Base-by-base conservation (phyloP, 208 protist genomes). In the Blechomonas ayalai region DNA sequence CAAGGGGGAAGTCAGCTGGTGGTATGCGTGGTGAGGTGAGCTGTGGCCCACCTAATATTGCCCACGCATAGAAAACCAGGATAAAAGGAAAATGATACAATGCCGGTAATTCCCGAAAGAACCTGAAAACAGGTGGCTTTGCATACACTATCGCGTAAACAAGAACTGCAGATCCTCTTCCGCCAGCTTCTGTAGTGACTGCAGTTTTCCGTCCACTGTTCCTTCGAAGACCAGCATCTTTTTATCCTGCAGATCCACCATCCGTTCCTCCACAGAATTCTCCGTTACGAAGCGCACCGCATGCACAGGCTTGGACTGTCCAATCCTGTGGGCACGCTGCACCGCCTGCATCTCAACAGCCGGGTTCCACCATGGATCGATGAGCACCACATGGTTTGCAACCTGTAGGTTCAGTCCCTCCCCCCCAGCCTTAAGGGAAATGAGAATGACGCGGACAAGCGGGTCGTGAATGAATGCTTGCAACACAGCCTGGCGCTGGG, bases 391-490 rank as follows among this genome's bases (percentile, higher is more conserved):
- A 23, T 95, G 88, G 71, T 99, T 97, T 22, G 98, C 97, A 4
- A 97, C 89, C 42, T 97, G 92, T 34, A 99, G 57, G 59, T 99
- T 99, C 47, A 99, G 95, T 55, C 98, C 98, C 20, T 99, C 81
- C 13, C 98, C 98, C 47, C 98, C 98, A 1, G 98, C 97, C 40
- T 97, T 94, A 2, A 98, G 97, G 12, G 88, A 97, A n/a, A 99
- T 86, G 15, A 99, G 62, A 48, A 99, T 99, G 4, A 96, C 67
- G 9, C 93, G 88, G 38, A 97, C 82, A 1, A 55, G 78, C n/a
- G 63, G 45, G 50, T 92, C 82, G 36, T 84, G 68, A 23, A 83
- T 59, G 42, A 92, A 96, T 16, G 74, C 80, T 33, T 85, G 60
- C 32, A 96, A 58, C 37, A 92, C 78, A 10, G 82, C 53, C 45